Evolutionary conservation across 148 eudicot genomes (phyloP).

Genomic region (Vaccinium corymbosum): DNA sequence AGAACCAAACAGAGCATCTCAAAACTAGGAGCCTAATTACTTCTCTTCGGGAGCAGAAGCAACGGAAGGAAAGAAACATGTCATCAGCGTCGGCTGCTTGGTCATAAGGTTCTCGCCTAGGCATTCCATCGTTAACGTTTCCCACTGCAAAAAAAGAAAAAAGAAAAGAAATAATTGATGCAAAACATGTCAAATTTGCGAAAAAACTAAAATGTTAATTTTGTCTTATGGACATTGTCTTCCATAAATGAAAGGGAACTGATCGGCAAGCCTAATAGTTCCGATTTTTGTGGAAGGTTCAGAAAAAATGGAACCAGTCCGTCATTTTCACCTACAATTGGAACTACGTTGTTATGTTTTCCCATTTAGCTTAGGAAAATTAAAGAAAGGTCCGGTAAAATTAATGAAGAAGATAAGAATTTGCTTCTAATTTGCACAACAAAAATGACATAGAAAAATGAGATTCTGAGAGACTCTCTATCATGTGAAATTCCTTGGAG

Average conservation of each 20-base stretch:
- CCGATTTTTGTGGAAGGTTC: no score
- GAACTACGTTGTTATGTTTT: not conserved
- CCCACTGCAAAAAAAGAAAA: not conserved
- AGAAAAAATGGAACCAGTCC: no score
- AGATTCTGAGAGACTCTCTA: no score
- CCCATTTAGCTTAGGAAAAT: not conserved
- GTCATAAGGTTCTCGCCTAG: not conserved
- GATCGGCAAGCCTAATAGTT: not conserved
- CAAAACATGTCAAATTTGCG: not conserved
- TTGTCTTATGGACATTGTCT: no score
- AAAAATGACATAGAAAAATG: no score
- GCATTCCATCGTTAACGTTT: not conserved
- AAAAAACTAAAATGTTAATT: not conserved
- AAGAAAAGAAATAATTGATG: not conserved
- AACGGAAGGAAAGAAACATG: conserved; percentile 18
- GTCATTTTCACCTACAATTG: no score
- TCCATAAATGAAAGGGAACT: no score
- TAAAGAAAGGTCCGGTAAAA: not conserved
- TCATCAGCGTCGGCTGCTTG: not conserved
- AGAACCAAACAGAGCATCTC: not conserved
- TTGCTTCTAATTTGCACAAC: no score
- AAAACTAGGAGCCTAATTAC: conserved; percentile 7
- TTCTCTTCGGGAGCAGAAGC: no score
- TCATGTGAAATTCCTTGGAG: no score
- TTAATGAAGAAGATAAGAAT: no score